Conservation (phyloP, 2,329 filamentous ascomycete genomes). For the Emericellopsis atlantica region DNA sequence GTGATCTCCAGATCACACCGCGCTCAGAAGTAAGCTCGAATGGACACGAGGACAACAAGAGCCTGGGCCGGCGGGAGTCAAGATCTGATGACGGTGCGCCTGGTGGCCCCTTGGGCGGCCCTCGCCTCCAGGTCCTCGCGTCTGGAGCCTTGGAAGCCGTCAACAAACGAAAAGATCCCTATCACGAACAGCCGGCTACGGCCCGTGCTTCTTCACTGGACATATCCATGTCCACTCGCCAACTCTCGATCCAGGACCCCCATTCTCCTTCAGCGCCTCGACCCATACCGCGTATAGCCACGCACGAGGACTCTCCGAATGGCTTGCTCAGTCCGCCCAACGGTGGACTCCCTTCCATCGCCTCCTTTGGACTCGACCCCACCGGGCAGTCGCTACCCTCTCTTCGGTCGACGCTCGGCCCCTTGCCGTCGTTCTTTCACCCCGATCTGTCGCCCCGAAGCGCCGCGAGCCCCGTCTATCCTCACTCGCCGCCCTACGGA, state of each 20-base stretch:
- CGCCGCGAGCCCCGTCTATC: constrained; percentile 12
- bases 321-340: constrained; percentile 14
- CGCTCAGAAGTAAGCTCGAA: too few species aligned
- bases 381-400: constrained; percentile 17
- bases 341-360: constrained; percentile 20
- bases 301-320: not conserved
- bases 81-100: not conserved
- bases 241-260: constrained; percentile 2
- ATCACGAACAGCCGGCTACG: not conserved
- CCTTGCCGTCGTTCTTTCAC: constrained; percentile 14
- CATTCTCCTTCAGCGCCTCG: not conserved
- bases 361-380: constrained; percentile 1
- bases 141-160: constrained; percentile 1
- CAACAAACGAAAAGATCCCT: not conserved
- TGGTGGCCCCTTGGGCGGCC: not conserved
- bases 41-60: too few species aligned
- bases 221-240: constrained; percentile 1
- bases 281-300: not conserved
- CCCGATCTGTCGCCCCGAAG: constrained; percentile 13
- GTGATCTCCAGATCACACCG: too few species aligned
- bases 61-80: not conserved
- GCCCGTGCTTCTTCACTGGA: not conserved
- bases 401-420: constrained; percentile 21
- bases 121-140: constrained; percentile 1
- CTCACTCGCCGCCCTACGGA: constrained; percentile 23